Percentiles rank a stretch among this genome's conserved stretches.
These are phyloP conservation scores for Myriangium duriaei DNA, from an alignment of 2,329 filamentous ascomycete genomes.

Conservation along the genomic window DNA sequence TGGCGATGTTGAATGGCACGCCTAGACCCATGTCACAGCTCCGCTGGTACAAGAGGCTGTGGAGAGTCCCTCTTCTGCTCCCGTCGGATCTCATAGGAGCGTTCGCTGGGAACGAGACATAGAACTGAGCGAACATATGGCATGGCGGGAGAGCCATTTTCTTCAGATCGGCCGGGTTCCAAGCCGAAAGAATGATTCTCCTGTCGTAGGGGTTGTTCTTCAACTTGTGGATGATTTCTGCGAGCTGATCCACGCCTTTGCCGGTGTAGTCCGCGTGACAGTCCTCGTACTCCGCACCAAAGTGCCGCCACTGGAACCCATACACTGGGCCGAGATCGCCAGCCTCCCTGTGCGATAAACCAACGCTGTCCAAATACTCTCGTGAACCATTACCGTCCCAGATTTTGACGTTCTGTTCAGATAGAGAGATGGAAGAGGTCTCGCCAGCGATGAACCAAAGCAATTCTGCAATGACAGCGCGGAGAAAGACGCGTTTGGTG, in stretches of 20 bases:
- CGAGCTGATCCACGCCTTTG: conserved; percentile 84
- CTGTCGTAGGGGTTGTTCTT: conserved; percentile 75
- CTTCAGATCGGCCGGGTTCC: conserved; percentile 78
- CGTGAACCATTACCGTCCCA: conserved; percentile 97
- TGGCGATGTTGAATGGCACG: conserved; percentile 95
- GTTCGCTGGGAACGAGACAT: conserved; percentile 57
- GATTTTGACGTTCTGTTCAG: conserved; percentile 76
- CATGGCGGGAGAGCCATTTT: conserved; percentile 90
- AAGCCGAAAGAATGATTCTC: conserved; percentile 79
- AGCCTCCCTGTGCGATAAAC: conserved; percentile 65
- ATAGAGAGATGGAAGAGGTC: conserved; percentile 68
- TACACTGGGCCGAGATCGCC: conserved; percentile 94
- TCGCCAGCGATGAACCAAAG: conserved; percentile 87
- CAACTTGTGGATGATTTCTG: conserved; percentile 79
- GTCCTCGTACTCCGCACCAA: conserved; percentile 80
- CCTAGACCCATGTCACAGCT: conserved; percentile 95
- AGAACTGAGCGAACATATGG: conserved; percentile 97
- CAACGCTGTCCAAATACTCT: conserved; percentile 75
- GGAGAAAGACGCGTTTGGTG: conserved; percentile 90
- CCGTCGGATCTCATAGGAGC: conserved; percentile 19
- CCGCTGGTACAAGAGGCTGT: conserved; percentile 85
- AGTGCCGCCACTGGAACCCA: conserved; percentile 98
- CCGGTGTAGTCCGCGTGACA: conserved; percentile 70
- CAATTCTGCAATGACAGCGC: conserved; percentile 80
- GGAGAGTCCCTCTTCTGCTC: conserved; percentile 52